These are phyloP conservation scores for Candida caryicola DNA, from an alignment of 805 yeast species.

Conservation along the genomic window DNA sequence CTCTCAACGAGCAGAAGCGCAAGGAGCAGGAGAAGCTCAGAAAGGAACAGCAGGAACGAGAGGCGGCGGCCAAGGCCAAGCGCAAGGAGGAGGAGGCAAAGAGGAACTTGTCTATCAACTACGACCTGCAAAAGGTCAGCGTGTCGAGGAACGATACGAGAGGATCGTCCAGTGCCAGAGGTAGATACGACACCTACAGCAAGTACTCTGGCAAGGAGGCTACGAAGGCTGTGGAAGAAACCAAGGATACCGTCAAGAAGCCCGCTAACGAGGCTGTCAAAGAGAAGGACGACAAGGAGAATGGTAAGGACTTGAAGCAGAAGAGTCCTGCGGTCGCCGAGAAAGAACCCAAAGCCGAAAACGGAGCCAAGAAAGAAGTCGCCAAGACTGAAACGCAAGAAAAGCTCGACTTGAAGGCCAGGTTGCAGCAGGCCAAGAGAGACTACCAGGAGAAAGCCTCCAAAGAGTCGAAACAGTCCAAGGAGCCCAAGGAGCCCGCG, in stretches of 20 bases:
- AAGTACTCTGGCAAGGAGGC: slow-evolving; percentile 12
- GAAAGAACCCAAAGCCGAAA: slow-evolving; percentile 3
- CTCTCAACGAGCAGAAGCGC: slow-evolving; percentile 13
- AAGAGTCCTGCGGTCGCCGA: slow-evolving; percentile 8
- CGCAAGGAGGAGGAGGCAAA: slow-evolving; percentile 10
- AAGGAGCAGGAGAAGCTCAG: slow-evolving; percentile 12
- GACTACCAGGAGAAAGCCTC: slow-evolving; percentile 15
- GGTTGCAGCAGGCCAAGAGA: slow-evolving; percentile 22
- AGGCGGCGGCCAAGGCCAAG: neutral
- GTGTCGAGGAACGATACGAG: slow-evolving; percentile 11
- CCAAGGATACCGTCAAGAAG: slow-evolving; percentile 4
- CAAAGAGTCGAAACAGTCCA: neutral
- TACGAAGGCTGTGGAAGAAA: slow-evolving; percentile 1
- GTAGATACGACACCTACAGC: slow-evolving; percentile 34
- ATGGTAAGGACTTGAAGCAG: slow-evolving; percentile 8
- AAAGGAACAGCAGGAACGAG: slow-evolving; percentile 12
- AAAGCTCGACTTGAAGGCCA: slow-evolving; percentile 17
- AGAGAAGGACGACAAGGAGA: slow-evolving; percentile 11
- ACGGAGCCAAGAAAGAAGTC: neutral
- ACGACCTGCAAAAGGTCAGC: slow-evolving; percentile 9
- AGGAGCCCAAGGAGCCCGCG: slow-evolving; percentile 6
- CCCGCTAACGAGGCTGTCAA: slow-evolving; percentile 6
- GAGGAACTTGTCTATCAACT: slow-evolving; percentile 9
- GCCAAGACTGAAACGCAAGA: slow-evolving; percentile 1
- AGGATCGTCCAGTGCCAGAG: slow-evolving; percentile 13